phyloP scores from a whole-genome alignment of 225 moss, liverwort and hornwort species.

The Straminergon stramineum region DNA sequence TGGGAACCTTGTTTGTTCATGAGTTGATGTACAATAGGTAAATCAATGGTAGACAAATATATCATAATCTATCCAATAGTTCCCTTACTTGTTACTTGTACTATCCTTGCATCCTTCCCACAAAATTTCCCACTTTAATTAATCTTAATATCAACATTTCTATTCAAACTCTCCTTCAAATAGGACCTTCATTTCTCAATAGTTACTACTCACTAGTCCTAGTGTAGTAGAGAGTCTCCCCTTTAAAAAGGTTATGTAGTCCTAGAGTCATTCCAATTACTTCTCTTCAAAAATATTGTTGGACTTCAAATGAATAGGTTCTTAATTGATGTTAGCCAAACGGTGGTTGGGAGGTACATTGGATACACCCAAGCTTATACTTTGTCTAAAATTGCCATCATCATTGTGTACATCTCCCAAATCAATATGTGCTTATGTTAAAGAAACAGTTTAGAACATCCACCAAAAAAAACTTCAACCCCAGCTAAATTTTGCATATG shows the following conservation, averaged over 20 bases:
- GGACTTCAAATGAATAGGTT: accelerated
- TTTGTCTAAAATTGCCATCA: neutral
- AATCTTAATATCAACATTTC: neutral
- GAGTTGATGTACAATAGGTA: no score
- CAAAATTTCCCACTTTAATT: neutral
- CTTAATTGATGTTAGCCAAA: neutral
- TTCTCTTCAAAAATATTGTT: neutral
- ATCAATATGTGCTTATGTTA: accelerated
- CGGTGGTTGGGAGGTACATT: neutral
- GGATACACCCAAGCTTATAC: neutral
- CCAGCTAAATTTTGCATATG: accelerated
- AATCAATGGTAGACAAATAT: neutral
- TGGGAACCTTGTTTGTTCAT: no score
- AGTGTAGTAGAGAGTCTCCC: neutral
- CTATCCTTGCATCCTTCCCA: neutral
- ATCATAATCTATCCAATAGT: neutral
- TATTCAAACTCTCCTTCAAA: neutral
- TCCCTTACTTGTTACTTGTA: neutral
- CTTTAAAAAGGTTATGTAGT: neutral
- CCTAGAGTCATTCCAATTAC: neutral
- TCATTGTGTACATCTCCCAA: neutral
- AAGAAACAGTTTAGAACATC: neutral
- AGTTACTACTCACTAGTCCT: no score
- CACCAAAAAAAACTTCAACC: accelerated
- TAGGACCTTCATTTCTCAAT: neutral